Conservation (phyloP, 1,284 basidiomycete genomes). For the Malassezia psittaci region DNA sequence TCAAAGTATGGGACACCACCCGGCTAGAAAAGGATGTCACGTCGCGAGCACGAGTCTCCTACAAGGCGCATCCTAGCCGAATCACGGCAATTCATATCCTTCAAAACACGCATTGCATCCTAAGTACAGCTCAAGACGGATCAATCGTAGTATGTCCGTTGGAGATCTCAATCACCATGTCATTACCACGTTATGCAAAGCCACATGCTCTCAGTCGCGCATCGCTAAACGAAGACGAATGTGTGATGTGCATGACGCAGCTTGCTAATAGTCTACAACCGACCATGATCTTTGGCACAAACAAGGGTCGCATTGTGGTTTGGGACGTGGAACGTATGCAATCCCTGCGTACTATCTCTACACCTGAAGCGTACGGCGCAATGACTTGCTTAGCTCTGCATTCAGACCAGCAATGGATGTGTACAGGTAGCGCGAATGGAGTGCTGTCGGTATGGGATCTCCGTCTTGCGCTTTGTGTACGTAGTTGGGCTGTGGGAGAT, state of each 20-base stretch:
- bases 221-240: constrained; percentile 43
- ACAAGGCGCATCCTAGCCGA: constrained; percentile 43
- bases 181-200: constrained; percentile 48
- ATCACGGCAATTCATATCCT: constrained; percentile 46
- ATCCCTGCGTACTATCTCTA: constrained; percentile 63
- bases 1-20: constrained; percentile 74
- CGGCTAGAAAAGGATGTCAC: constrained; percentile 65
- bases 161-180: constrained; percentile 35
- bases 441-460: constrained; percentile 83
- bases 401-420: constrained; percentile 64
- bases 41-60: constrained; percentile 48
- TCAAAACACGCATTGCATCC: constrained; percentile 49
- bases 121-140: constrained; percentile 48
- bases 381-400: constrained; percentile 76
- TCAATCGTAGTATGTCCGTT: constrained; percentile 49
- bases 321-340: constrained; percentile 79
- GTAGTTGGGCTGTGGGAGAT: constrained; percentile 69
- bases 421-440: constrained; percentile 75
- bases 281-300: constrained; percentile 68
- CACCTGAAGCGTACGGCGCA: constrained; percentile 74
- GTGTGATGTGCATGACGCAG: constrained; percentile 36
- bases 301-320: constrained; percentile 64
- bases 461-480: constrained; percentile 77
- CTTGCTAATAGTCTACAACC: constrained; percentile 24
- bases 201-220: constrained; percentile 47